Base-by-base conservation (phyloP, 768 basidiomycete genomes). In the Boletus rubroflammeus region DNA sequence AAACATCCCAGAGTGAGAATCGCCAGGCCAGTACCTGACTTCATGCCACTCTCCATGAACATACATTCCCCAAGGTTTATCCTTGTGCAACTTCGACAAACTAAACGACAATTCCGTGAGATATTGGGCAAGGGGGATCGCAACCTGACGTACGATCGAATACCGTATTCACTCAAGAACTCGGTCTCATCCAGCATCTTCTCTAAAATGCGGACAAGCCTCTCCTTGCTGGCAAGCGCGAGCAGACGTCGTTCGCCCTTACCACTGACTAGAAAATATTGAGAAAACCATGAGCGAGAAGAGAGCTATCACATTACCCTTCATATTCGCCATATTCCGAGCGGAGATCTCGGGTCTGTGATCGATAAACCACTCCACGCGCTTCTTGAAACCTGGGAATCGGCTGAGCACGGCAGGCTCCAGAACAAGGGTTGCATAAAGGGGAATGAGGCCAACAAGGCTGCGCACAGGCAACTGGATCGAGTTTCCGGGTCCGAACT, bases 151-250 rank as follows among this genome's bases (percentile, higher is more conserved):
- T 60, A 95, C 89, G 96, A 98, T 77, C 97, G 80, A 59, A 99
- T 88, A 43, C 97, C 97, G 66, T 96, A 85, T 62, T 96, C 93
- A 61, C 91, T 92, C 61, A 99, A 77, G 73, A 99, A 99, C 72
- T 99, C 97, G 54, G 88, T 84, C 72, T 98, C 97, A 66, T 98
- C 92, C 50, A 98, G 73, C 97, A 98, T 98, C 76, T 93, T 95
- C 73, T 95, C 85, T 55, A 99, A 71, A 55, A 98, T 96, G 51
- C 81, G 81, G 29, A 89, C 77, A 17, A 99, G 78, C 41, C 96
- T 81, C 55, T 99, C 97, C 71, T 96, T 94, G 70, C 85, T 90
- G 0, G 90, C 93, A 42, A 99, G 73, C 0, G 97, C 96, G 55
- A 99, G 77, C 19, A 99, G 72, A 54, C 89, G 81, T 26, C 97